Evolutionary conservation across 768 basidiomycete genomes (phyloP), one percentile per base, ranked within the genome.

Genomic region (Clitopilus passeckerianus): DNA sequence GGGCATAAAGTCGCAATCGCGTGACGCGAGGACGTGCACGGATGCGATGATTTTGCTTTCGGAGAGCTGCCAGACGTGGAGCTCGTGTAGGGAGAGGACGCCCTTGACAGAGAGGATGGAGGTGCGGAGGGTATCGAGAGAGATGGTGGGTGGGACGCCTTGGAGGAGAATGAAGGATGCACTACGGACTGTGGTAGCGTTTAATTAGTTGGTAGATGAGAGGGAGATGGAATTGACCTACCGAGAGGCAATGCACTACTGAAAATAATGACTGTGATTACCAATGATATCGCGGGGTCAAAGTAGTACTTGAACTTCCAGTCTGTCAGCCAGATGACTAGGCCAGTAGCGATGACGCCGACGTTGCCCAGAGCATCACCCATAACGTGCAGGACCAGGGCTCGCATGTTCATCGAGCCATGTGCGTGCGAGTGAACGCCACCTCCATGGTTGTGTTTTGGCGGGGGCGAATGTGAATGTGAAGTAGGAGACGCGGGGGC

Each of bases 321-420:
- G 23, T 84, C 75, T 1, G 90, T 88, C 59, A 91, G 81, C 95
- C 93, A 95, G 68, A 99, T 97, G 68, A 98, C 78, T 10, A 98
- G 83, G 59, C 97, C 97, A 4, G 95, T 93, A 34, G 89, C 86
- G 60, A 99, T 97, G 62, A 99, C 97, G 56, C 97, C 97, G 61
- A 98, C 91, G 72, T 99, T 98, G 54, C 97, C 97, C 23, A 99
- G 82, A 58, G 96, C 96, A 76, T 99, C 96, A 34, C 96, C 96
- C 50, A 99, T 72, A 37, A 98, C 97, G 71, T 99, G 97, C 27
- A 99, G 74, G 33, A 98, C 78, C 1, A 99, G 80, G 30, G 95
- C 97, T n/a, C 80, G 89, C 95, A 98, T 98, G 74, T 98, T 99
- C 97, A 99, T 98, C 0, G 89, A 92, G 0, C 86, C 87, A 8